Base-by-base conservation (phyloP, 75 land plant species). In the Isoetes taiwanensis region DNA sequence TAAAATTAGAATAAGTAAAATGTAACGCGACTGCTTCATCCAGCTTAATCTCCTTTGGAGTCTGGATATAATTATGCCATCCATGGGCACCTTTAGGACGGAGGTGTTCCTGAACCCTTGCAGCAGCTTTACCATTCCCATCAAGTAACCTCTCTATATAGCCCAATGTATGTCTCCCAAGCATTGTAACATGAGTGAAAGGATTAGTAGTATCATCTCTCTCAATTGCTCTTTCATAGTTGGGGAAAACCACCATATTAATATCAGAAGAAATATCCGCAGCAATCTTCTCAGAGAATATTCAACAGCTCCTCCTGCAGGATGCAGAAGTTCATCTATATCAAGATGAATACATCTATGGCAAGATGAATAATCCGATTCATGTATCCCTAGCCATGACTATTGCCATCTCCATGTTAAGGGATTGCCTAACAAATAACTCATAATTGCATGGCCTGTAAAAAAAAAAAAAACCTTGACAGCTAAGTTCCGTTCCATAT, bases 371-470 rank as follows among this genome's bases (percentile, higher is more conserved):
- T 46, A 23, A 46, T 46, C 50, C 50, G 23, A 23, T 46, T 23
- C 50, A 46, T 46, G 12, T 19, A 5, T 46, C 50, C 12, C 50
- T 19, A 23, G 50, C 50, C 50, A 46, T 46, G 50, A 46, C 50
- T 5, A 46, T 46, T 4, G 50, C 50, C 50, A 46, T 46, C 50
- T 46, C 50, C 50, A 46, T 46, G 50, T 46, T 46, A 23, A 46
- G 50, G 4, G 50, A 46, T 23, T 46, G 50, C 19, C 50, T 5
- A 8, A 46, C 50, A 23, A 46, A 46, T 6, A 46, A 23, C 50
- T 46, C 50, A 23, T 46, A 46, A 23, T 46, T 46, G 16, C 50
- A 46, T 6, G 50, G 50, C 19, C 50, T 5, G 50, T n/a, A n/a
- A n/a, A n/a, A n/a, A n/a, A n/a, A 46, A 46, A 23, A 46, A 46